A percentile compares a stretch with the other conserved stretches of the same genome.
Conservation (phyloP, 2,329 filamentous ascomycete genomes). For the Fusarium sp. region DNA sequence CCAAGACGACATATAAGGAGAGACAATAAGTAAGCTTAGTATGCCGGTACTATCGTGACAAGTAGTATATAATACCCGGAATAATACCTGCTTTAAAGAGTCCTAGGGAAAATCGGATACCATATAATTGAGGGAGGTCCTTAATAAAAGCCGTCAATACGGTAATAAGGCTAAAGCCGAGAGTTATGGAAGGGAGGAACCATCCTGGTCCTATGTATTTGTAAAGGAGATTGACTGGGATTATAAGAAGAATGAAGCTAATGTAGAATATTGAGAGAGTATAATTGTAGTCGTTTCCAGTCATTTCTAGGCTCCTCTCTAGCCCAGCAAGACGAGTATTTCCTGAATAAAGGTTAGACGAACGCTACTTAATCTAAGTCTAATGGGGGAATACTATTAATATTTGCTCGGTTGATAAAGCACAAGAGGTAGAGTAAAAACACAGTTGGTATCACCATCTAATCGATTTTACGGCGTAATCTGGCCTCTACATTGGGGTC, state of each 20-base stretch:
- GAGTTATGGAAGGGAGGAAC: constrained; percentile 68
- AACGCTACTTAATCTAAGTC: rapidly evolving
- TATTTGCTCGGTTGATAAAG: constrained; percentile 67
- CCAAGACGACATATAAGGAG: constrained; percentile 73
- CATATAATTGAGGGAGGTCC: constrained; percentile 58
- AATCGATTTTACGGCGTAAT: constrained; percentile 27
- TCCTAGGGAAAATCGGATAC: constrained; percentile 69
- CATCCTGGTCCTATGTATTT: constrained; percentile 73
- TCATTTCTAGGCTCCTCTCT: constrained; percentile 34
- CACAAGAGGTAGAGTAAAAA: constrained; percentile 68
- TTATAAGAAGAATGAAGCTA: constrained; percentile 73
- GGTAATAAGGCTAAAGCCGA: constrained; percentile 68
- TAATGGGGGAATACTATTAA: constrained; percentile 1
- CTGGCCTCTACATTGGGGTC: constrained; percentile 22
- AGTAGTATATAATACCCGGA: constrained; percentile 73
- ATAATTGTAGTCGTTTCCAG: constrained; percentile 69
- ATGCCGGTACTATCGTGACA: constrained; percentile 71
- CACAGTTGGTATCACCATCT: constrained; percentile 25
- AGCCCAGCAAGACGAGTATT: constrained; percentile 35
- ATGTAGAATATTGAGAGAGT: constrained; percentile 72
- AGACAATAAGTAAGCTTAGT: constrained; percentile 72
- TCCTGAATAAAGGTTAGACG: constrained; percentile 9
- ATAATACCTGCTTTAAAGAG: constrained; percentile 74
- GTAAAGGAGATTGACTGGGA: constrained; percentile 70
- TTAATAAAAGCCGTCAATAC: constrained; percentile 71